Base-by-base conservation (phyloP, 2,329 filamentous ascomycete species). In the Sarocladium brachiariae region DNA sequence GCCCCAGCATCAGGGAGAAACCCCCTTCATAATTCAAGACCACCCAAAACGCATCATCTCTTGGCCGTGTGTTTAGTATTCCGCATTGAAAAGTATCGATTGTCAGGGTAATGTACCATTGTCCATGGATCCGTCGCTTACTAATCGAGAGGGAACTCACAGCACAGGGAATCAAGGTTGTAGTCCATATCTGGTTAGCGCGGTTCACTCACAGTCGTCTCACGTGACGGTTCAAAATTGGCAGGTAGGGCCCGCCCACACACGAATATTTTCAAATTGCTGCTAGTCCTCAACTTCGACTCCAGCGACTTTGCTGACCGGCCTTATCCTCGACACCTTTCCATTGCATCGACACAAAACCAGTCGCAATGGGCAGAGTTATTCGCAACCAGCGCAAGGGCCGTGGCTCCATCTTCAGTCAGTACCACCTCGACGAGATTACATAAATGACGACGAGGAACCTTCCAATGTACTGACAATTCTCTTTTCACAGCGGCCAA, bases 361-460 rank as follows among this genome's bases (percentile, higher is more conserved):
- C 55, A 65, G 66, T 62, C 64, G 65, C 63, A 60, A 78, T 78
- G 75, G 75, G 75, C 75, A 72, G 75, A 72, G 75, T 78, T 65
- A 83, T 83, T 75, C 77, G 79, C 73, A 83, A 83, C 72, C 79
- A 83, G 78, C 74, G 76, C 67, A 79, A 79, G 72, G 76, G 76
- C 65, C 72, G 71, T 70, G 75, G 75, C 67, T 74, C 72, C 65
- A 79, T 80, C 65, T 80, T 79, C 74, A 78, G 70, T 72, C 67
- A 71, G 69, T 70, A 61, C 52, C 56, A 6, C 30, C 31, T 18
- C 18, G 55, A 59, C 57, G 52, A 33, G 27, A 51, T 48, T 45
- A 49, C 53, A 52, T 30, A 30, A 30, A 7, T 52, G 30, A 52
- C 19, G 50, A 47, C 45, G 52, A 50, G 34, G 54, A 55, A 57